These are phyloP conservation scores for Phytophthora uliginosa DNA, from an alignment of 352 stramenopile genomes.

Conservation along the genomic window DNA sequence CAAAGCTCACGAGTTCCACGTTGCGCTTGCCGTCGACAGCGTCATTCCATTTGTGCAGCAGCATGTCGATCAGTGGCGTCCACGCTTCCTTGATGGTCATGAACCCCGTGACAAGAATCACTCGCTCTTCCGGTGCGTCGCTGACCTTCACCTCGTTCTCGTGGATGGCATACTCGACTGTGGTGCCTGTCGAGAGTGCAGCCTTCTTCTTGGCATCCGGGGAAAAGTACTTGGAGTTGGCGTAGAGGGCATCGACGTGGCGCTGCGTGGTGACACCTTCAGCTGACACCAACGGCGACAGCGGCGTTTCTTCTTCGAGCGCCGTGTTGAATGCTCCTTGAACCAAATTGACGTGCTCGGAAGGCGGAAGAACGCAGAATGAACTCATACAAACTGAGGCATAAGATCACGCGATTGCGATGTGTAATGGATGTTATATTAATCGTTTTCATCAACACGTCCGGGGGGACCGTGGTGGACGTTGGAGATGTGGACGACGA, in stretches of 20 bases:
- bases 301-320: neutral
- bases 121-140: neutral
- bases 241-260: slow-evolving; percentile 54
- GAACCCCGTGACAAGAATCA: slow-evolving; percentile 64
- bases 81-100: slow-evolving; percentile 54
- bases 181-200: slow-evolving; percentile 49
- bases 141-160: slow-evolving; percentile 18
- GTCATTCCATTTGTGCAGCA: slow-evolving; percentile 45
- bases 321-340: neutral
- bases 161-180: slow-evolving; percentile 60
- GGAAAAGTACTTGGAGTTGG: slow-evolving; percentile 31
- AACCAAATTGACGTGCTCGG: neutral
- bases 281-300: slow-evolving; percentile 32
- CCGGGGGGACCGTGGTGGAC: neutral
- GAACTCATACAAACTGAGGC: neutral
- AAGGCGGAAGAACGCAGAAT: slow-evolving; percentile 9
- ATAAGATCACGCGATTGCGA: slow-evolving; percentile 5
- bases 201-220: slow-evolving; percentile 23
- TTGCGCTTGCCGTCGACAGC: slow-evolving; percentile 13
- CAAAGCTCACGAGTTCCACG: slow-evolving; percentile 62
- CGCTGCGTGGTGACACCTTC: slow-evolving; percentile 42
- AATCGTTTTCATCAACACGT: slow-evolving; percentile 25
- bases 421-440: slow-evolving; percentile 9
- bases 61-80: slow-evolving; percentile 39
- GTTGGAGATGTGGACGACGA: neutral